Conservation (phyloP, 164 flowering plant genomes). For the Tetrastigma voinierianum region DNA sequence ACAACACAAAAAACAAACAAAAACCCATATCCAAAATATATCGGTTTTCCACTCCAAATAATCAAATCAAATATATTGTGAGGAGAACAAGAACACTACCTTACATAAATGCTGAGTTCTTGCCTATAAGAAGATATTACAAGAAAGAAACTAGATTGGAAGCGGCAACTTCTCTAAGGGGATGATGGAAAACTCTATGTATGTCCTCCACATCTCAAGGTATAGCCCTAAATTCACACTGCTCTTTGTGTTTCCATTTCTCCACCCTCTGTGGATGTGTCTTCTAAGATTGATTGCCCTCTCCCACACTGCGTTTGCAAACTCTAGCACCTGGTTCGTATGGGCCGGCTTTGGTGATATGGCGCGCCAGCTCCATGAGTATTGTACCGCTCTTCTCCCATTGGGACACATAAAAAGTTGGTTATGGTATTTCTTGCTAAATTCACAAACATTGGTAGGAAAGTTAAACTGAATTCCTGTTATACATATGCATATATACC, state of each 20-base stretch:
- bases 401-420: slow-evolving; percentile 55
- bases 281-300: not conserved
- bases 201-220: not conserved
- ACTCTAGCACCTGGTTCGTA: slow-evolving; percentile 91
- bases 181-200: not conserved
- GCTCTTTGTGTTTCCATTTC: not conserved
- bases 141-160: slow-evolving; percentile 1
- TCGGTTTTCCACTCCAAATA: not conserved
- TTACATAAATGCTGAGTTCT: not conserved
- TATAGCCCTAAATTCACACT: not conserved
- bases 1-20: too few relatives aligned
- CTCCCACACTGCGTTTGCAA: not conserved
- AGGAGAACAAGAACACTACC: not conserved
- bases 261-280: not conserved
- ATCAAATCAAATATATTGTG: not conserved
- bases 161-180: slow-evolving; percentile 7
- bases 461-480: not conserved
- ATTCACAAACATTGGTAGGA: not conserved
- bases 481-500: slow-evolving; percentile 49
- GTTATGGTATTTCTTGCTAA: not conserved
- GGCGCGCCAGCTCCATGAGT: slow-evolving; percentile 99
- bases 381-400: slow-evolving; percentile 99
- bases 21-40: not conserved
- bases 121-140: slow-evolving; percentile 6
- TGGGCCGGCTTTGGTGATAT: slow-evolving; percentile 96